Conservation (phyloP, 2,329 filamentous ascomycete species). For the Fusarium temperatum region DNA sequence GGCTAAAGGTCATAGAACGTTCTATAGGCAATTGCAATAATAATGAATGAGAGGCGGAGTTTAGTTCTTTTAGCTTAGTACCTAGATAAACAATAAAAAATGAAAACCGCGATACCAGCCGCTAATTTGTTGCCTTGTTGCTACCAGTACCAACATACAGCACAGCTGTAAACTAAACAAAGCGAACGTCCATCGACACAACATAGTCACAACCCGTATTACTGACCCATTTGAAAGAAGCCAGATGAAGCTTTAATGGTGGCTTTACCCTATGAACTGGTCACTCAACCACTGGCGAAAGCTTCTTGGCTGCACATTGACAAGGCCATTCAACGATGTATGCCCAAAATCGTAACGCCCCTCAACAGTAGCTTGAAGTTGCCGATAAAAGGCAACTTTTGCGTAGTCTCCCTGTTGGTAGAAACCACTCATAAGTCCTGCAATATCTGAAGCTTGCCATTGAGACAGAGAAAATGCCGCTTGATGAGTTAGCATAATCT, state of each 20-base stretch:
- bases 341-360: conserved; percentile 72
- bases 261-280: neutral
- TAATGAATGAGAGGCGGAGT: neutral
- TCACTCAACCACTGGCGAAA: conserved; percentile 64
- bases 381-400: conserved; percentile 64
- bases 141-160: neutral
- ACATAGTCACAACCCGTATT: neutral
- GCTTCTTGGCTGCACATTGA: conserved; percentile 57
- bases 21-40: neutral
- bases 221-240: neutral
- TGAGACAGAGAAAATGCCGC: conserved; percentile 52
- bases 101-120: conserved; percentile 6
- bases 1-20: neutral
- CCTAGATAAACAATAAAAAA: neutral
- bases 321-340: conserved; percentile 66
- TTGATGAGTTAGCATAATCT: conserved; percentile 40
- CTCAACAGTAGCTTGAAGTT: conserved; percentile 73
- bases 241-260: neutral
- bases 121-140: neutral
- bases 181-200: neutral
- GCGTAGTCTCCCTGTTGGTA: conserved; percentile 58
- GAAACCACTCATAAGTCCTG: conserved; percentile 52
- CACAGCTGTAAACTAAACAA: conserved; percentile 1
- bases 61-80: neutral
- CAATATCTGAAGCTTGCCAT: conserved; percentile 53